phyloP scores from a whole-genome alignment of 768 basidiomycete species.

The Zangia roseola region DNA sequence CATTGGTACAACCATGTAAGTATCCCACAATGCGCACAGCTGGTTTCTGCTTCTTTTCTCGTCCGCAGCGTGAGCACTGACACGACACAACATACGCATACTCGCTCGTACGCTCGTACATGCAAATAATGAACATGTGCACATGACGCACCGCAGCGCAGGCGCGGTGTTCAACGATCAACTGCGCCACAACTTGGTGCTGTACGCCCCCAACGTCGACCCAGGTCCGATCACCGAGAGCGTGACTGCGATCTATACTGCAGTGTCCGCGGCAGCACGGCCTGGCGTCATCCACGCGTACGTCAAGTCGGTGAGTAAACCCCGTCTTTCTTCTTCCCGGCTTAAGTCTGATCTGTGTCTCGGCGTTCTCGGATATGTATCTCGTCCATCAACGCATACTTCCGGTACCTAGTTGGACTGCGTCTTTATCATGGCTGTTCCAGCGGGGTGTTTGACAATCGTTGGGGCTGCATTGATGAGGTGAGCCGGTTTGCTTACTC shows the following conservation, averaged over 20 bases:
- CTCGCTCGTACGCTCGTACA: no score
- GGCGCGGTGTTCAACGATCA: slow-evolving; percentile 8
- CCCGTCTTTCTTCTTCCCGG: not conserved
- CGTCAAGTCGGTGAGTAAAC: slow-evolving; percentile 7
- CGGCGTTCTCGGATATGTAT: no score
- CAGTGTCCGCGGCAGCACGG: slow-evolving; percentile 1
- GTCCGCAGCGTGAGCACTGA: not conserved
- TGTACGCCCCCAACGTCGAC: slow-evolving; percentile 11
- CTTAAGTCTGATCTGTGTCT: no score
- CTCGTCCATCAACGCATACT: no score
- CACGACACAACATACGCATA: not conserved
- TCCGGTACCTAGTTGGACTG: slow-evolving; percentile 4
- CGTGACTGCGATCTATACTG: slow-evolving; percentile 10
- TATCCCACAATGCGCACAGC: not conserved
- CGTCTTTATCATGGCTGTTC: slow-evolving; percentile 12
- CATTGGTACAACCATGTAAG: slow-evolving; percentile 9
- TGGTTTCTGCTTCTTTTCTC: not conserved
- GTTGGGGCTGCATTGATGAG: slow-evolving; percentile 7
- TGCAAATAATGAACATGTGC: no score
- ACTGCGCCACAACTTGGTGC: slow-evolving; percentile 6
- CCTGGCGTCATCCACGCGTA: slow-evolving; percentile 12
- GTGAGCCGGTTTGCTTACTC: not conserved
- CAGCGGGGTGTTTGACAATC: slow-evolving; percentile 10
- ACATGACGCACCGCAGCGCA: not conserved
- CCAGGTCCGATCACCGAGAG: slow-evolving; percentile 5